phyloP scores from a whole-genome alignment of 345 rosid species.

The Brassica rapa region DNA sequence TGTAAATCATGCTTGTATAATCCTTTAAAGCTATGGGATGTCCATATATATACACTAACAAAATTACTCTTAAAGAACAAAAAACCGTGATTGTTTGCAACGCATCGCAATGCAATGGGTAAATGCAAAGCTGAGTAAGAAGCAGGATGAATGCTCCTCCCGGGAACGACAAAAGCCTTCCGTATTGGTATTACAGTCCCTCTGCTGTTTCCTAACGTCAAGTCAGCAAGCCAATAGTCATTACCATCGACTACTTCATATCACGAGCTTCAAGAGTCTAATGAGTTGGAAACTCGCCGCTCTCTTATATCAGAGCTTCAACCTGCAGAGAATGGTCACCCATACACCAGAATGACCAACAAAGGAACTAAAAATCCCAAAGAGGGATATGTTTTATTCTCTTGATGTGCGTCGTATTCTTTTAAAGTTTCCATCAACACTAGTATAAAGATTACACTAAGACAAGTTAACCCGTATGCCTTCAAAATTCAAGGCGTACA shows the following conservation, averaged over 20 bases:
- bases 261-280: not conserved
- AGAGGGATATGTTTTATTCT: conserved; percentile 15
- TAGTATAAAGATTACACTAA: conserved; percentile 21
- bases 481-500: conserved; percentile 18
- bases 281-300: not conserved
- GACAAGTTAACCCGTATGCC: conserved; percentile 16
- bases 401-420: not conserved
- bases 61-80: not conserved
- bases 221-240: conserved; percentile 5
- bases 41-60: not conserved
- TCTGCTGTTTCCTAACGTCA: not conserved
- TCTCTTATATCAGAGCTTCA: conserved; percentile 8
- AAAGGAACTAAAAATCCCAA: conserved; percentile 1
- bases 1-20: not conserved
- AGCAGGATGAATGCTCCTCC: not conserved
- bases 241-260: not conserved
- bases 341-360: not conserved
- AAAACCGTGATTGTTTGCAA: no score
- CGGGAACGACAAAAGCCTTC: not conserved
- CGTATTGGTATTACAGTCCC: not conserved
- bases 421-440: conserved; percentile 8
- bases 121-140: not conserved
- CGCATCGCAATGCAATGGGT: not conserved
- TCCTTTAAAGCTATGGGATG: not conserved
- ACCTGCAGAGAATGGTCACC: not conserved